These are phyloP conservation scores for Eustoma russellianum DNA, from an alignment of 257 asterid genomes.

Conservation along the genomic window DNA sequence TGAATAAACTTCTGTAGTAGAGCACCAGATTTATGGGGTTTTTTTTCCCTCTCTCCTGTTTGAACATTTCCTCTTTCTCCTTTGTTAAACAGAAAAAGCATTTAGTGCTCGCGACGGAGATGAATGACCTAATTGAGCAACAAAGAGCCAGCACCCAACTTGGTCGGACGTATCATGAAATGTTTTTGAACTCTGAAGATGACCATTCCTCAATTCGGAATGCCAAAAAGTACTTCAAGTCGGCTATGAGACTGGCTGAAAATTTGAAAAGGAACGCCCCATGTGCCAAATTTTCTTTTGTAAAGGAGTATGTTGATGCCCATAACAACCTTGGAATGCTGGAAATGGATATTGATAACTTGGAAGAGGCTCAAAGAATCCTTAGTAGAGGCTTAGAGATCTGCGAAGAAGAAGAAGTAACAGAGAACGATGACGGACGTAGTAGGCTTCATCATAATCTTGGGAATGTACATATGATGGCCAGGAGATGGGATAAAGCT, in stretches of 20 bases:
- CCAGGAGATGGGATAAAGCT: conserved; percentile 75
- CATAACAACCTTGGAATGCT: conserved; percentile 95
- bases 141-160: conserved; percentile 97
- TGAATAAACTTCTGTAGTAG: too few species aligned
- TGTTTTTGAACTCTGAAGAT: conserved; percentile 64
- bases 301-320: conserved; percentile 84
- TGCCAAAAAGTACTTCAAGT: conserved; percentile 68
- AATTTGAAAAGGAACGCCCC: conserved; percentile 41
- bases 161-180: conserved; percentile 90
- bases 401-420: conserved; percentile 89
- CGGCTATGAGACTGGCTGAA: conserved; percentile 60
- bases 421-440: conserved; percentile 60
- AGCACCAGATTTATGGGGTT: too few species aligned
- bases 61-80: background rate
- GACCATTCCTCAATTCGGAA: conserved; percentile 61
- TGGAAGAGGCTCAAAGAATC: conserved; percentile 53
- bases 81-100: conserved; percentile 60
- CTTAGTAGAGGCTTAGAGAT: conserved; percentile 58
- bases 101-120: conserved; percentile 66
- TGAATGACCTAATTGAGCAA: conserved; percentile 67
- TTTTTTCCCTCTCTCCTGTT: conserved; percentile 1
- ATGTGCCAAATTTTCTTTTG: conserved; percentile 27
- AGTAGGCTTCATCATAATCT: conserved; percentile 97
- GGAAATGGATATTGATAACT: conserved; percentile 79
- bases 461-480: conserved; percentile 67